These are phyloP conservation scores for Trametes maxima DNA, from an alignment of 768 basidiomycete species.

Conservation along the genomic window DNA sequence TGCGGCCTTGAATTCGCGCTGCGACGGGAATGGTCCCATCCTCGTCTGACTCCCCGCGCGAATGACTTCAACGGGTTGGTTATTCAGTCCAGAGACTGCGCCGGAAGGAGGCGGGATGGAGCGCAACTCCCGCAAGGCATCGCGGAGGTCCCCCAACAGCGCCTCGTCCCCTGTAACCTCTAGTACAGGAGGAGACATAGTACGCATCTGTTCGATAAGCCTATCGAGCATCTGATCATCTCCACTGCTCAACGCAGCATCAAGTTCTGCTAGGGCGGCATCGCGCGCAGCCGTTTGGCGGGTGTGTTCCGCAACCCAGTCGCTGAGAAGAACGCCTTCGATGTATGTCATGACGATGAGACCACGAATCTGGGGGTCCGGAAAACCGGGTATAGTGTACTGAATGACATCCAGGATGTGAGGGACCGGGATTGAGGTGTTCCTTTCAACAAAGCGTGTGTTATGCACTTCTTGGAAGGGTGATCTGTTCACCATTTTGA, in stretches of 20 bases:
- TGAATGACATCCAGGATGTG: constrained; percentile 13
- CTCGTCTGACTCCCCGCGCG: not conserved
- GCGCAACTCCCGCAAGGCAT: constrained; percentile 7
- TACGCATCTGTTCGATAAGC: not conserved
- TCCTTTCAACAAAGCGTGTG: constrained; percentile 17
- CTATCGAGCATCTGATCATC: not conserved
- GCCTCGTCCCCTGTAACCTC: not conserved
- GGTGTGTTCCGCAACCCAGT: not conserved
- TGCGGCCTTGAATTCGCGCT: constrained; percentile 4
- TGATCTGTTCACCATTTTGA: not conserved
- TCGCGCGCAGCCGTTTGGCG: not conserved
- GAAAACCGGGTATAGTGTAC: not conserved
- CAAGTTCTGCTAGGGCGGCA: not conserved
- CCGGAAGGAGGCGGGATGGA: constrained; percentile 1
- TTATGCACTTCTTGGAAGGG: constrained; percentile 7
- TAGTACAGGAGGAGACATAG: not conserved
- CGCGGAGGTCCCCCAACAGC: not conserved
- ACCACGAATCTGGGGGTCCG: not conserved
- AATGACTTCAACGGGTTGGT: not conserved
- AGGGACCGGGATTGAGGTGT: constrained; percentile 28
- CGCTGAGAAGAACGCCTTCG: constrained; percentile 2
- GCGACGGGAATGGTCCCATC: constrained; percentile 4
- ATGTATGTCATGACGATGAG: constrained; percentile 21
- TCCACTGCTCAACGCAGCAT: not conserved
- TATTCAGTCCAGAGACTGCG: not conserved